These are phyloP conservation scores for Teratosphaeria epicoccoides DNA, from an alignment of 2,329 filamentous ascomycete species.

Conservation along the genomic window DNA sequence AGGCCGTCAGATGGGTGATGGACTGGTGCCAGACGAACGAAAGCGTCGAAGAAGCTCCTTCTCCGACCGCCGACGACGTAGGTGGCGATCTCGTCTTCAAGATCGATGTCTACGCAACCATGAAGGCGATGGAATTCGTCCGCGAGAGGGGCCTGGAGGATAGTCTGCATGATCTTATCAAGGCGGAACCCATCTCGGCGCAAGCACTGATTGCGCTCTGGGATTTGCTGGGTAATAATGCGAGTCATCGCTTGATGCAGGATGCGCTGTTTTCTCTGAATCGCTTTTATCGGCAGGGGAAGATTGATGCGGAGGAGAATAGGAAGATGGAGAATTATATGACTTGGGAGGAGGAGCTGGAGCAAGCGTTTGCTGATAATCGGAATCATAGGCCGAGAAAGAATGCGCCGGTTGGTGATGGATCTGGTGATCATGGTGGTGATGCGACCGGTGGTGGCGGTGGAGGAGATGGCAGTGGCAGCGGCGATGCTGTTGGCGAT, in stretches of 20 bases:
- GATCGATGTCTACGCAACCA: not conserved
- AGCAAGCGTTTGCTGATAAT: not conserved
- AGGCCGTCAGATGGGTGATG: not conserved
- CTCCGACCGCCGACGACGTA: not conserved
- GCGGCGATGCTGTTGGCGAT: not conserved
- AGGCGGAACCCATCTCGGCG: not conserved
- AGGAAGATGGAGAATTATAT: not conserved
- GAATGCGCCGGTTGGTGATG: not conserved
- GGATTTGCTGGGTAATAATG: not conserved
- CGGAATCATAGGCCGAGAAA: not conserved
- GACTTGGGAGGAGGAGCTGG: not conserved
- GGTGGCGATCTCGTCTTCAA: not conserved
- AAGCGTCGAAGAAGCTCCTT: not conserved
- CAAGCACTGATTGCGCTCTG: not conserved
- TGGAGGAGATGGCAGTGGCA: no score
- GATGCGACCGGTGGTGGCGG: not conserved
- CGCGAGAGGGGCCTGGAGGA: not conserved
- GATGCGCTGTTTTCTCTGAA: not conserved
- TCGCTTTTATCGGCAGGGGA: not conserved
- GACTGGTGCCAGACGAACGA: not conserved
- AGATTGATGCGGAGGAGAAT: not conserved
- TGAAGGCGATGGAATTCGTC: not conserved
- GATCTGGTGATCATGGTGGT: not conserved
- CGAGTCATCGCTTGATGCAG: not conserved
- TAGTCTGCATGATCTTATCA: not conserved